Evolutionary conservation across 2,329 filamentous ascomycete genomes (phyloP), one percentile per base, ranked within the genome.

Genomic region (Fusarium sterilihyphosum): DNA sequence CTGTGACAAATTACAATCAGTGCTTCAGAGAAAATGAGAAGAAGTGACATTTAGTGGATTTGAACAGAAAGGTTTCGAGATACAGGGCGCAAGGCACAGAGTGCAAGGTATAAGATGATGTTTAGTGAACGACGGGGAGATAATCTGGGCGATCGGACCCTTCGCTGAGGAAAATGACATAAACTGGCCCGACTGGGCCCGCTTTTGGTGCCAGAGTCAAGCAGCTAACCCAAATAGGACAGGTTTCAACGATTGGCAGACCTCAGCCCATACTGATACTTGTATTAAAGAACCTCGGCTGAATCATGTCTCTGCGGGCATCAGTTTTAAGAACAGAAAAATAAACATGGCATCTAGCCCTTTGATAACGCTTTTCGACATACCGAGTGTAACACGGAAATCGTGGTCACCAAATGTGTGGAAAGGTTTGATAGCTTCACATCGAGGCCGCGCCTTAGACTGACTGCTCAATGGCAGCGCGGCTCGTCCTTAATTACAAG

Each of bases 331-430:
- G 8, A 35, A 6, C 2, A 57, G 1, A 18, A 33, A 24, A 43
- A 17, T 9, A 4, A 35, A 9, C 3, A 61, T 57, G 59, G 2
- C 49, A 29, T 26, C 49, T n/a, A n/a, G 31, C 5, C 47, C n/a
- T 2, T 29, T 56, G 13, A 61, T 57, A 35, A 61, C 37, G 0
- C 49, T 61, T 6, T n/a, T 43, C 20, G 49, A 61, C 1, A 43
- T 61, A 10, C 59, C 49, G 13, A 61, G 35, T 14, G 13, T 43
- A n/a, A 40, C 58, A 11, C 37, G 20, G 8, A 57, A 57, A 10
- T 61, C 59, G 6, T 61, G 59, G 59, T 61, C 59, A 10, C 59
- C 59, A 29, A 57, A 61, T 37, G 49, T 56, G 13, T 61, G 49
- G 59, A 61, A 57, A 61, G 49, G 59, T 61, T 26, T 22, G 37